Conservation (phyloP, 305 asterid species). For the Fraxinus floribunda region DNA sequence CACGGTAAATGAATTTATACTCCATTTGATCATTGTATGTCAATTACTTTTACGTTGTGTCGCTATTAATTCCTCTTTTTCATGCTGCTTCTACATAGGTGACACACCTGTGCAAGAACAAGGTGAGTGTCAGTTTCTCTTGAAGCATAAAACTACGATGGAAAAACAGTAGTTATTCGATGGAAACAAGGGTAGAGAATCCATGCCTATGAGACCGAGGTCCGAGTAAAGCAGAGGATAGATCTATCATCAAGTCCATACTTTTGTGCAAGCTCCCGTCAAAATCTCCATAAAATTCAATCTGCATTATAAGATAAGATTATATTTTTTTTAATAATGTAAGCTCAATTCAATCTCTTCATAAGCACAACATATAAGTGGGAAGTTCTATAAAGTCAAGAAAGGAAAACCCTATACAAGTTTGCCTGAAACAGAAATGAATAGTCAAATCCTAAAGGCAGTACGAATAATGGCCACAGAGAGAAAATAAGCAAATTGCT, state of each 20-base stretch:
- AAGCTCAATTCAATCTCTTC: background rate
- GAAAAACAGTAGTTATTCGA: background rate
- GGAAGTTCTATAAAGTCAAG: background rate
- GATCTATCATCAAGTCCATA: conserved; percentile 68
- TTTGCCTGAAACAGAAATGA: background rate
- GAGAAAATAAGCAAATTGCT: background rate
- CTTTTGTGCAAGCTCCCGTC: conserved; percentile 93
- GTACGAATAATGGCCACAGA: background rate
- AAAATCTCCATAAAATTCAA: conserved; percentile 93
- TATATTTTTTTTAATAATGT: background rate
- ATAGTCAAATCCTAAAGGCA: background rate
- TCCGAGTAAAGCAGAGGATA: conserved; percentile 82
- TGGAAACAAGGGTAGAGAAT: background rate
- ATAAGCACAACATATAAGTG: background rate
- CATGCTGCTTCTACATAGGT: no score
- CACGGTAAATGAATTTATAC: no score
- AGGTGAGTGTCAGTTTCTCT: background rate
- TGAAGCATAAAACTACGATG: background rate
- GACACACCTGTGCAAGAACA: conserved; percentile 67
- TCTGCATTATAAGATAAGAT: conserved; percentile 37
- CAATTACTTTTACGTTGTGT: no score
- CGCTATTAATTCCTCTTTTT: no score
- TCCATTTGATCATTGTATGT: no score
- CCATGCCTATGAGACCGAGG: conserved; percentile 76
- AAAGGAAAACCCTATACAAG: background rate